Evolutionary conservation across 495 filamentous ascomycete genomes (phyloP).

Genomic region (Annulohypoxylon bovei): DNA sequence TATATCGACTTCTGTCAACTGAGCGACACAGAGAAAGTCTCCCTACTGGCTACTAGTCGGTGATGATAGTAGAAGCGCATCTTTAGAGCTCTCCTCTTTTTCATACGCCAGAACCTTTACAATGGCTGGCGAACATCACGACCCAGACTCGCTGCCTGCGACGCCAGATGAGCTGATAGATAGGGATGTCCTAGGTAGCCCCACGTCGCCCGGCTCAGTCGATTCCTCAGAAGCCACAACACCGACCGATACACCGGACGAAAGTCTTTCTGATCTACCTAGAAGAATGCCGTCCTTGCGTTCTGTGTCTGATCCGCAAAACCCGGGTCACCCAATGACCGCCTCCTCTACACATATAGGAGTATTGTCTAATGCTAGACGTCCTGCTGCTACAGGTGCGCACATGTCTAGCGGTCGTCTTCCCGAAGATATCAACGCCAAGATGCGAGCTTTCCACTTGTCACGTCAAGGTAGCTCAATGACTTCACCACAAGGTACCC

Average conservation of each 20-base stretch:
- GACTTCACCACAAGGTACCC: constrained; percentile 49
- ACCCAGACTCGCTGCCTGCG: constrained; percentile 46
- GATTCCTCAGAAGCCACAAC: constrained; percentile 60
- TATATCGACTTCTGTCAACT: background rate
- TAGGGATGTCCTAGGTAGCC: constrained; percentile 44
- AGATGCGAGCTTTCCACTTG: constrained; percentile 79
- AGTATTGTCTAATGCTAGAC: constrained; percentile 81
- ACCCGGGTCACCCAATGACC: constrained; percentile 64
- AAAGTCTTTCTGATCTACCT: constrained; percentile 46
- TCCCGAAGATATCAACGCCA: constrained; percentile 83
- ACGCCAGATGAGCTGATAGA: constrained; percentile 53
- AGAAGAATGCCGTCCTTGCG: constrained; percentile 64
- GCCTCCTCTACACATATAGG: constrained; percentile 82
- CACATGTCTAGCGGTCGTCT: constrained; percentile 68
- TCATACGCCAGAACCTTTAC: constrained; percentile 15
- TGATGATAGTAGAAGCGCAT: constrained; percentile 34
- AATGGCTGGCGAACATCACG: constrained; percentile 47
- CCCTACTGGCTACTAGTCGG: constrained; percentile 9
- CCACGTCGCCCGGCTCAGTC: constrained; percentile 53
- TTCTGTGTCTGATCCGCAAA: constrained; percentile 64
- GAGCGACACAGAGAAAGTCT: constrained; percentile 8
- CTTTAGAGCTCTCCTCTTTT: constrained; percentile 12
- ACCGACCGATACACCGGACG: constrained; percentile 55
- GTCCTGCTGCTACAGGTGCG: constrained; percentile 59
- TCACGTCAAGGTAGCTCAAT: constrained; percentile 46